phyloP scores from a whole-genome alignment of 2,329 filamentous ascomycete species.

The Alternaria panax region DNA sequence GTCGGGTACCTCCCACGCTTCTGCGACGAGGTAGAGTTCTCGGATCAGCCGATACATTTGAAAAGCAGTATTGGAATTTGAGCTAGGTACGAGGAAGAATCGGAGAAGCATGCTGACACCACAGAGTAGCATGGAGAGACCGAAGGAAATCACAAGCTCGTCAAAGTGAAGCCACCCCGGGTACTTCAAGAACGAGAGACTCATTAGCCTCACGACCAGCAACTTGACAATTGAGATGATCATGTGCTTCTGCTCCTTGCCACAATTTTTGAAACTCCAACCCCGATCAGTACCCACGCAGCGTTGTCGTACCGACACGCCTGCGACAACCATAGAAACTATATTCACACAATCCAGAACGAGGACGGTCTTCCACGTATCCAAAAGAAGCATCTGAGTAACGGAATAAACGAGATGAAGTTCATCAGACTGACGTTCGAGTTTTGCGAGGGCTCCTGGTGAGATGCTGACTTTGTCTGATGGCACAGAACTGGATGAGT shows the following conservation, averaged over 20 bases:
- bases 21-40: constrained; percentile 4
- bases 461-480: background rate
- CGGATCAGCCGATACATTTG: background rate
- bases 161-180: background rate
- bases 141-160: background rate
- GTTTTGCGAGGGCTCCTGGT: background rate
- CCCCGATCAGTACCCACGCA: too few species aligned
- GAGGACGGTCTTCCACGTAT: too few species aligned
- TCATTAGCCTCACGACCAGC: too few species aligned
- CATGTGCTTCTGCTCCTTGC: too few species aligned
- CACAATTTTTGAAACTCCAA: too few species aligned
- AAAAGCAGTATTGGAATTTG: background rate
- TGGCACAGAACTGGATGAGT: background rate
- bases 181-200: too few species aligned
- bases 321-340: too few species aligned
- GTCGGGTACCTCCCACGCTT: background rate
- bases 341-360: too few species aligned
- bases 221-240: too few species aligned
- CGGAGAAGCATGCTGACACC: constrained; percentile 3
- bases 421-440: background rate
- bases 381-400: background rate
- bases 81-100: background rate
- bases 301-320: too few species aligned
- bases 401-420: background rate
- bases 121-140: background rate